These are phyloP conservation scores for Trichosporon inkin DNA, from an alignment of 1,284 basidiomycete species.

Conservation along the genomic window DNA sequence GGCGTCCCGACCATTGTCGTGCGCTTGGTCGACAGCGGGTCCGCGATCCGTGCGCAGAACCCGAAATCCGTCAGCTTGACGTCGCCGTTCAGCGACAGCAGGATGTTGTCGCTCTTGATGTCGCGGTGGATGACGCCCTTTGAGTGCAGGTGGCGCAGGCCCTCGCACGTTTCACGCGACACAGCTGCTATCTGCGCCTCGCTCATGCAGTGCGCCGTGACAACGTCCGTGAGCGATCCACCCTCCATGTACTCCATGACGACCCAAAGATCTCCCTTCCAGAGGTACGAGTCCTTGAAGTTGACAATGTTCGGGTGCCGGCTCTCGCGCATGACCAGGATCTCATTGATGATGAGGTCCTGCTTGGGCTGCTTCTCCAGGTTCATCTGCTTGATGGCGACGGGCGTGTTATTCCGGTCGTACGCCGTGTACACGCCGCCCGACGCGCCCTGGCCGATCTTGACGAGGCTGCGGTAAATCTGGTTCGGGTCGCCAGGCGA, in stretches of 20 bases:
- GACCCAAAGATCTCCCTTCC: conserved; percentile 98
- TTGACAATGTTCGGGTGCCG: conserved; percentile 98
- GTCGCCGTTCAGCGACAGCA: conserved; percentile 86
- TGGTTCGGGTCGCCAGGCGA: conserved; percentile 95
- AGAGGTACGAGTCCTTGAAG: conserved; percentile 96
- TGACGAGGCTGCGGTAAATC: conserved; percentile 85
- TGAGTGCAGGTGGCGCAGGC: conserved; percentile 84
- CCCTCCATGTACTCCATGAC: conserved; percentile 99
- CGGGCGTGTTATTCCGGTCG: conserved; percentile 86
- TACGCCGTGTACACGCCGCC: conserved; percentile 98
- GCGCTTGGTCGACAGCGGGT: conserved; percentile 81
- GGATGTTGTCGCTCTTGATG: conserved; percentile 96
- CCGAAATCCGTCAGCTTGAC: conserved; percentile 98
- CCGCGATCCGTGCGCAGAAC: conserved; percentile 96
- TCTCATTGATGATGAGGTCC: conserved; percentile 99
- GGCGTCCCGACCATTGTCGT: conserved; percentile 99
- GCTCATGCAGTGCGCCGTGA: conserved; percentile 94
- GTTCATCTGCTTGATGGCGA: conserved; percentile 99
- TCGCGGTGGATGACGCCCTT: conserved; percentile 96
- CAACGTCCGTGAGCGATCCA: conserved; percentile 81
- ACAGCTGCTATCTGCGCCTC: conserved; percentile 90
- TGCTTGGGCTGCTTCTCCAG: conserved; percentile 99
- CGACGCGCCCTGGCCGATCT: conserved; percentile 97
- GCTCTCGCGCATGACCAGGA: conserved; percentile 95
- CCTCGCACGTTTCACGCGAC: conserved; percentile 81